These are phyloP conservation scores for Penicillium aurantiogriseum DNA, from an alignment of 2,329 filamentous ascomycete genomes.

Conservation along the genomic window DNA sequence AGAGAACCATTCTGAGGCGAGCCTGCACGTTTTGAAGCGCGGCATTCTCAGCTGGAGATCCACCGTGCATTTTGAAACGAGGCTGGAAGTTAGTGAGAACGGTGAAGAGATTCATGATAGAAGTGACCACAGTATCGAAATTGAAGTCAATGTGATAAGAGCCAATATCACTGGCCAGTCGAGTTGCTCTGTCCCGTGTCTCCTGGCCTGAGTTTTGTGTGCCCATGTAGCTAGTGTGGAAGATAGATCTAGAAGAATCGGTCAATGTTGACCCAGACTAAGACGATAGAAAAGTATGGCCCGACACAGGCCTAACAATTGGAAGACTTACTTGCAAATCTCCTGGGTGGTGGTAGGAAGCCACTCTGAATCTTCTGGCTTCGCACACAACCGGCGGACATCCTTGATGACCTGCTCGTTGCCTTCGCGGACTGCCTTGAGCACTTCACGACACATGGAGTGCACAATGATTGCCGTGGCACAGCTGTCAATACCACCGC, in stretches of 20 bases:
- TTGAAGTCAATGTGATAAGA: constrained; percentile 71
- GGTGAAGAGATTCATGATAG: constrained; percentile 60
- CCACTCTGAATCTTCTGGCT: constrained; percentile 48
- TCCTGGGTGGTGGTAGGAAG: constrained; percentile 59
- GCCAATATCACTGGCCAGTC: constrained; percentile 62
- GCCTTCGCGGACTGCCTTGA: constrained; percentile 36
- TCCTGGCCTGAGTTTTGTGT: constrained; percentile 66
- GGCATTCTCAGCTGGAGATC: constrained; percentile 60
- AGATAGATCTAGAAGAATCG: constrained; percentile 40
- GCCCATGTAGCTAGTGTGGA: constrained; percentile 69
- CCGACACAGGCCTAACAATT: neutral
- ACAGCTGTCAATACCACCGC: constrained; percentile 43
- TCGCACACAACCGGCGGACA: constrained; percentile 52
- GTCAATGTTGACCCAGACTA: neutral
- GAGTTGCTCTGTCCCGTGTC: constrained; percentile 64
- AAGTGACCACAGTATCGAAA: constrained; percentile 66
- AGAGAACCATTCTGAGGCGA: constrained; percentile 63
- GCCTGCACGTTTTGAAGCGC: constrained; percentile 69
- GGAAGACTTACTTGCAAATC: constrained; percentile 47
- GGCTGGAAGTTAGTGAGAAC: constrained; percentile 60
- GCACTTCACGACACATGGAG: constrained; percentile 40
- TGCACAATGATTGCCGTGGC: constrained; percentile 41
- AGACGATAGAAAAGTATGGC: neutral
- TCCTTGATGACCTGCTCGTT: constrained; percentile 55
- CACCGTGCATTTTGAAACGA: constrained; percentile 64